Base-by-base conservation (phyloP, 345 rosid genomes). In the Rhizophora mangle region DNA sequence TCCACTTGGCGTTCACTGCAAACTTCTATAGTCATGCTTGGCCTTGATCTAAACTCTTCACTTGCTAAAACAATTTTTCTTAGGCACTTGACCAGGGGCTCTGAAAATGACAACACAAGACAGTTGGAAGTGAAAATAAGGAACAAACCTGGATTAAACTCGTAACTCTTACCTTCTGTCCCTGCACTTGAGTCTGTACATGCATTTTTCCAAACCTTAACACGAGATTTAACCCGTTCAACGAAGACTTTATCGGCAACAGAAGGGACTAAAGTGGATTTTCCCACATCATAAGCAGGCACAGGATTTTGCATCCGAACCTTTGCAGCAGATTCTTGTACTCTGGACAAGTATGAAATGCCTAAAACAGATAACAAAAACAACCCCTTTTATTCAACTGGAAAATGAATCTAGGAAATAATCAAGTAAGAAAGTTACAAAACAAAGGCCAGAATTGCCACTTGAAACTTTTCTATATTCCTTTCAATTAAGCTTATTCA, bases 1-100 rank as follows among this genome's bases (percentile, higher is more conserved):
- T 87, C 90, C 55, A 79, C 89, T 77, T 91, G 98, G 49, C 87
- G 90, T 72, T 91, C 95, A 71, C 92, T 91, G 65, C 95, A 91
- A 71, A 89, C 90, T 62, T 91, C 97, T 65, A 91, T 84, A 64
- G 82, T 85, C 80, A 87, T 79, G 74, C 90, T 76, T 26, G 95
- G 88, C 84, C 97, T 86, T 20, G 96, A 87, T 56, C 84, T 77
- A 80, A 75, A 85, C 67, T 84, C 82, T 65, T 89, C 93, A 63
- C 70, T 77, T 19, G 86, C 86, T 34, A 82, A 16, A 32, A 89
- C 73, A 61, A 94, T 72, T 64, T 81, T 89, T 64, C 92, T 82
- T 62, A 94, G 63, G 55, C 90, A 87, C 55, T 63, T 85, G 36
- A 88, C 78, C 60, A 94, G 73, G 74, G 78, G 82, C 43, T 87